Conservation (phyloP, 257 asterid genomes). For the Gentiana dahurica region DNA sequence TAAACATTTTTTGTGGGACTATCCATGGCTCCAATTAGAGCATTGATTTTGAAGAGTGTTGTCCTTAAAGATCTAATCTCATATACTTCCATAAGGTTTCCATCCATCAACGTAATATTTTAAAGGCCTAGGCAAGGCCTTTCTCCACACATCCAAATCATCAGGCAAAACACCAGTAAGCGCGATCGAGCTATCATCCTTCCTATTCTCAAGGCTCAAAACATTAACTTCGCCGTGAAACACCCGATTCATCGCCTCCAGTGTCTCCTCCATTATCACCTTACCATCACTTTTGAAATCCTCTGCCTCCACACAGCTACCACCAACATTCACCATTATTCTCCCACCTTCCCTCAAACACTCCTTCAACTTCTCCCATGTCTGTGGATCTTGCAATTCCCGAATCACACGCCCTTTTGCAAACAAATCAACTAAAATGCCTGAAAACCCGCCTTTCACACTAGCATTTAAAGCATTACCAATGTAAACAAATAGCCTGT, state of each 20-base stretch:
- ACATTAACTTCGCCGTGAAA: constrained; percentile 35
- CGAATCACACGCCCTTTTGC: constrained; percentile 67
- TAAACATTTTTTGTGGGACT: no score
- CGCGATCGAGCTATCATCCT: constrained; percentile 72
- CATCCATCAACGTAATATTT: constrained; percentile 61
- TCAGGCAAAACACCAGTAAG: constrained; percentile 55
- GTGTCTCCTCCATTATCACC: constrained; percentile 61
- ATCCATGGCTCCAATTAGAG: no score
- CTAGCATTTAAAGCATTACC: constrained; percentile 53
- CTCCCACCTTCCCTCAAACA: constrained; percentile 55
- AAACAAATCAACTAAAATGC: constrained; percentile 56
- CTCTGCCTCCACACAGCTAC: constrained; percentile 88
- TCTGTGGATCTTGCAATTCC: constrained; percentile 49
- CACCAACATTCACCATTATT: constrained; percentile 91
- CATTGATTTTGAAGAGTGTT: background rate
- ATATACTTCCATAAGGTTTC: constrained; percentile 22
- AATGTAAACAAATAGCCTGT: constrained; percentile 40
- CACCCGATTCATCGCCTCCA: constrained; percentile 45
- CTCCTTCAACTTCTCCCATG: constrained; percentile 59
- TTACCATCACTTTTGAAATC: constrained; percentile 64
- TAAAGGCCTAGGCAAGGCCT: constrained; percentile 41
- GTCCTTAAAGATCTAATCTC: background rate
- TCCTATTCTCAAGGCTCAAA: constrained; percentile 43
- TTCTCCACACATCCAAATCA: constrained; percentile 45
- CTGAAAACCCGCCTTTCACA: constrained; percentile 54